Evolutionary conservation across 441 rosid genomes (phyloP), one percentile per base, ranked within the genome.

Genomic region (Francoa sonchifolia): DNA sequence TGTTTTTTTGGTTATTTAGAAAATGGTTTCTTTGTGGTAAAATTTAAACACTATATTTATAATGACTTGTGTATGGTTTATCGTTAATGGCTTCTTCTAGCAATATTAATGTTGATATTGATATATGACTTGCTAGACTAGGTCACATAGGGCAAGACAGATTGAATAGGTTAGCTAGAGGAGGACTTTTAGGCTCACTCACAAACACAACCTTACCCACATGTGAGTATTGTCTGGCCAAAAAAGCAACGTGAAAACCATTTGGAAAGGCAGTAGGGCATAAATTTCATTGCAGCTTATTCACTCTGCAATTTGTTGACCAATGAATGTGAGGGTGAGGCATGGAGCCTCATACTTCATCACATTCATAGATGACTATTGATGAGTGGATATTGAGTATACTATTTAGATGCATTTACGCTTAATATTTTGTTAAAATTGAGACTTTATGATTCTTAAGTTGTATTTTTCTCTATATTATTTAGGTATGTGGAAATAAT

Each of bases 81-180:
- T n/a, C n/a, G n/a, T n/a, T n/a, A n/a, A n/a, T n/a, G n/a, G n/a
- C n/a, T n/a, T n/a, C n/a, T n/a, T n/a, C n/a, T n/a, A n/a, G n/a
- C n/a, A n/a, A n/a, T n/a, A n/a, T n/a, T n/a, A n/a, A n/a, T n/a
- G n/a, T n/a, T n/a, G n/a, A n/a, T n/a, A n/a, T n/a, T n/a, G n/a
- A 19, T 6, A 6, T 18, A 6, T 50, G 42, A 16, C 42, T 50
- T 44, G 42, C 57, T 43, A 15, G 47, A 50, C n/a, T 56, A 21
- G 33, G 50, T 1, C 45, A 42, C 22, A 57, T 34, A 10, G 11
- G 50, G 25, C 30, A 51, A 50, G 18, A 39, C 1, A 37, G 8
- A 32, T 30, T 51, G 28, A 13, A 39, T 11, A 32, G 20, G n/a
- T 19, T 44, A 1, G 48, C 38, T 1, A 34, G 8, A 16, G n/a